Evolutionary conservation across 352 stramenopile species (phyloP), one percentile per base, ranked within the genome.

Genomic region (Globisporangium echinulatum): DNA sequence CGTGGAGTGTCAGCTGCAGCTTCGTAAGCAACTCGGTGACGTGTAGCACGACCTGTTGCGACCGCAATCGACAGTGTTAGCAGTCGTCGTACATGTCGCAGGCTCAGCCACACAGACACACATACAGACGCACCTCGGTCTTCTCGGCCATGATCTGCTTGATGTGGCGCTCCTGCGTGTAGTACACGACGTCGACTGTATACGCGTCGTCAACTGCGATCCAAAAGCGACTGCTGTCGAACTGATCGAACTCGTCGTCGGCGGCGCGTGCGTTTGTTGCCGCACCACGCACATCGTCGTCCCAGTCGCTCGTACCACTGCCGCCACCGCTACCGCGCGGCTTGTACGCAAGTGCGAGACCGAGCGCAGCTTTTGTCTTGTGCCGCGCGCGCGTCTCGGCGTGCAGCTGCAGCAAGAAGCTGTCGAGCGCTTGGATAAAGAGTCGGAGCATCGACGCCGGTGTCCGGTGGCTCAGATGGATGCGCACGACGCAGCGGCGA

Each of bases 391-490:
- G 52, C 50, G 67, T 64, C 49, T 75, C 49, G 1, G 61, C 49
- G 56, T 85, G 66, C 52, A 78, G 47, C 50, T 77, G 75, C 39
- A 66, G 52, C 59, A 93, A 49, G 36, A 72, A 70, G 36, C 64
- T 76, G 51, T 94, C 85, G 37, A 90, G 59, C 43, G 87, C 77
- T 49, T 92, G 85, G 42, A 94, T 87, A 43, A 94, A 86, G 14
- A 80, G 44, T 2, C 85, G 77, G n/a, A 88, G 65, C 40, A 61
- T 38, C 4, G 70, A 67, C 0, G 82, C 63, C 4, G 68, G 74
- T 2, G 82, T 92, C 8, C 60, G 50, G 50, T 89, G 79, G 25
- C 75, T 79, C 15, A 92, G 47, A 61, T 90, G 82, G 6, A 94
- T 58, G 0, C 63, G 61, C 47, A 92, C 66, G 15, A 78, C 67